Evolutionary conservation across 768 basidiomycete species (phyloP).

Genomic region (Lentinula edodes): DNA sequence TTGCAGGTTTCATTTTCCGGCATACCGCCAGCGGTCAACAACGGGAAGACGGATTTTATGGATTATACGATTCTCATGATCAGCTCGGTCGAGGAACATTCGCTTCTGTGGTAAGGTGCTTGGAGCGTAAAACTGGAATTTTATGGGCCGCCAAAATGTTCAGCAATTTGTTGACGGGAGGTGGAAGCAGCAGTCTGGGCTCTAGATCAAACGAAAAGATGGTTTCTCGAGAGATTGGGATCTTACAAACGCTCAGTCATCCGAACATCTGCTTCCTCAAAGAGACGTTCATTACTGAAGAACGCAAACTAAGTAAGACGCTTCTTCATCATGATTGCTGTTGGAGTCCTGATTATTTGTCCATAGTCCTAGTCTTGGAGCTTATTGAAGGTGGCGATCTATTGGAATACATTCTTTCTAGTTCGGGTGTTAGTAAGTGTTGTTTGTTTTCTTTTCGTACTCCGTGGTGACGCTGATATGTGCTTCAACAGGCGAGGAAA

Average conservation of each 20-base stretch:
- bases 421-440: conserved; percentile 54
- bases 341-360: neutral
- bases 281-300: conserved; percentile 68
- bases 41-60: conserved; percentile 50
- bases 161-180: conserved; percentile 39
- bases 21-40: conserved; percentile 45
- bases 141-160: conserved; percentile 91
- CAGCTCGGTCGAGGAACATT: conserved; percentile 91
- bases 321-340: neutral
- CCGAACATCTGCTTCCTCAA: conserved; percentile 78
- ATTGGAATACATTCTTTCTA: conserved; percentile 67
- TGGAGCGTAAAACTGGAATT: conserved; percentile 62
- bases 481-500: conserved; percentile 39
- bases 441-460: neutral
- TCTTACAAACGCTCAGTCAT: conserved; percentile 73
- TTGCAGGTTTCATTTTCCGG: conserved; percentile 66
- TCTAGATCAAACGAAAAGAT: conserved; percentile 20
- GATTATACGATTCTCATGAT: conserved; percentile 56
- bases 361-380: conserved; percentile 74
- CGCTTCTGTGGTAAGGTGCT: conserved; percentile 82
- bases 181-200: conserved; percentile 19
- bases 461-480: neutral
- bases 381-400: conserved; percentile 86
- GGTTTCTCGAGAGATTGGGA: conserved; percentile 71
- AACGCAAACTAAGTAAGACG: conserved; percentile 50